A percentile compares a stretch with the other conserved stretches of the same genome.
These are phyloP conservation scores for Heteromeles arbutifolia DNA, from an alignment of 306 rosid species.

Conservation along the genomic window DNA sequence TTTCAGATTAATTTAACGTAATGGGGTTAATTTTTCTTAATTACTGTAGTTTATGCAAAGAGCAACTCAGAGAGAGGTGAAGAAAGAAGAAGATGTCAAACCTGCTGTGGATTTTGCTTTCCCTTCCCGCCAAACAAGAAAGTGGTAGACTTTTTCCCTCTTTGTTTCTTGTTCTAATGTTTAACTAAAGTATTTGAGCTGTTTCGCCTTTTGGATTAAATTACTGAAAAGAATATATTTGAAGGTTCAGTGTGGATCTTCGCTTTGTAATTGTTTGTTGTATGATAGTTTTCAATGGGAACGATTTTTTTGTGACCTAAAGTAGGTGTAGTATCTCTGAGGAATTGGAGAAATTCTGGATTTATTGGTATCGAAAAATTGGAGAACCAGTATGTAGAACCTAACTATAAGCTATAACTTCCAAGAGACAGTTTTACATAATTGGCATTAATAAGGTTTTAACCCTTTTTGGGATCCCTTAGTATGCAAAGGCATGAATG, in stretches of 20 bases:
- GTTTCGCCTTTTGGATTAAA: background rate
- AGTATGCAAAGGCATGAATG: background rate
- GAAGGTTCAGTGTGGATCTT: background rate
- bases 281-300: background rate
- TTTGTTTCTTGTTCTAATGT: background rate
- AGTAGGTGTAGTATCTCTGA: background rate
- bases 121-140: conserved; percentile 24
- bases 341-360: background rate
- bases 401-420: background rate
- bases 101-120: conserved; percentile 37
- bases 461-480: background rate
- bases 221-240: background rate
- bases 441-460: background rate
- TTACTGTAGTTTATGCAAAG: conserved; percentile 77
- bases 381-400: background rate
- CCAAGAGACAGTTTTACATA: too few relatives aligned
- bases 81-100: conserved; percentile 59
- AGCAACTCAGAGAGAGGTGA: conserved; percentile 61
- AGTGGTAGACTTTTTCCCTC: conserved; percentile 45
- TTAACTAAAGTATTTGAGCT: background rate
- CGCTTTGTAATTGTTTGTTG: background rate
- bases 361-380: background rate
- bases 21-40: background rate
- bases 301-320: background rate
- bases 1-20: background rate